Conservation (phyloP, 192 early-diverging fungal genomes). For the Coemansia sp. region DNA sequence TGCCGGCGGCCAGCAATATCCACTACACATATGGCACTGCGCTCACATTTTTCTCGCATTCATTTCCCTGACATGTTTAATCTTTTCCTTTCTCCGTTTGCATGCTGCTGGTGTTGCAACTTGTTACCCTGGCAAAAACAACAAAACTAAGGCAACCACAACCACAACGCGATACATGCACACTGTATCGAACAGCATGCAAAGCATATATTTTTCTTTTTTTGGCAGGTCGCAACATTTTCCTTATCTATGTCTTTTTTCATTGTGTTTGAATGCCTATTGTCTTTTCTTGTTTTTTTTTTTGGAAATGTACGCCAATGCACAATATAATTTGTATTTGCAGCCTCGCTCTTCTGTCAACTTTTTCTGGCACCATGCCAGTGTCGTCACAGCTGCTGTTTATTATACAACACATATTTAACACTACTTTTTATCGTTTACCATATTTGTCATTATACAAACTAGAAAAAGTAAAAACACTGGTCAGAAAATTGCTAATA, state of each 20-base stretch:
- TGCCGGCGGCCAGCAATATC: slow-evolving; percentile 3
- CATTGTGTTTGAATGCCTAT: not conserved
- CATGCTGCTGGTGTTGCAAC: not conserved
- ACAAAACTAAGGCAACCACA: too few species aligned
- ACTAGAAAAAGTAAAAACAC: too few species aligned
- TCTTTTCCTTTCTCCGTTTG: not conserved
- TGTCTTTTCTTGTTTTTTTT: not conserved
- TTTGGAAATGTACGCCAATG: not conserved
- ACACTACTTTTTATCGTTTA: not conserved
- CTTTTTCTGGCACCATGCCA: not conserved
- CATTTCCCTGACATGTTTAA: not conserved
- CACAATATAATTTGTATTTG: not conserved
- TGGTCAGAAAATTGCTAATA: too few species aligned
- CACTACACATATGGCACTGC: not conserved
- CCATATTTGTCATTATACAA: not conserved
- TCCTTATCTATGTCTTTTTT: not conserved
- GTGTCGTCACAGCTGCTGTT: not conserved
- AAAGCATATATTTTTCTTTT: slow-evolving; percentile 3
- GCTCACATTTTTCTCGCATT: not conserved
- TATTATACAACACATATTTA: not conserved
- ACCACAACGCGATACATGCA: not conserved
- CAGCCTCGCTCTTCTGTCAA: slow-evolving; percentile 1
- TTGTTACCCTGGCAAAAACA: slow-evolving; percentile 8
- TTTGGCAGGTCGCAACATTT: not conserved
- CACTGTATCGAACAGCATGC: not conserved